Base-by-base conservation (phyloP, 805 yeast species). In the Pichia thaimueangensis region DNA sequence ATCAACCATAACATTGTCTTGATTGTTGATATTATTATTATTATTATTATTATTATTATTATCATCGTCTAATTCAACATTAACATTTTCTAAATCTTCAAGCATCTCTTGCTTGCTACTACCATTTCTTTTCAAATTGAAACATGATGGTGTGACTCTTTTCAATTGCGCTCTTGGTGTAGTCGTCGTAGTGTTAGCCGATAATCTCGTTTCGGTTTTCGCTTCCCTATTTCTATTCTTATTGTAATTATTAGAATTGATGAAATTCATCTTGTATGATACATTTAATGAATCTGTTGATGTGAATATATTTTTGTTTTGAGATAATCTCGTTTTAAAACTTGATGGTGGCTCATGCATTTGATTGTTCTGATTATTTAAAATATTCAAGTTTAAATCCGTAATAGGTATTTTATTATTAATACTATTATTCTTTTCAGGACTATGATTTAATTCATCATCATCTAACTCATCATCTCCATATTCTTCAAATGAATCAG, bases 231-330 rank as follows among this genome's bases (percentile, higher is more conserved):
- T 32, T 29, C 23, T 25, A 23, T 12, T 22, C 27, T 31, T 39
- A n/a, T n/a, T n/a, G 17, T 12, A 31, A 16, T 30, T 31, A 17
- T 22, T 30, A 5, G 38, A n/a, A 29, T 20, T 29, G 23, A 30
- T 49, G 24, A 56, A 45, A 37, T 54, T 54, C 50, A 60, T 54
- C 19, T 57, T 52, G 39, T 55, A 60, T 4, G 63, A 55, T 6
- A 52, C 62, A 42, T 60, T 56, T 29, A 58, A 33, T 15, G 64
- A 59, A 32, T 48, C 52, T 7, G 45, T 43, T 6, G 52, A 48
- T 11, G 49, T 15, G 28, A 33, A 42, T 19, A 25, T 31, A 19
- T 34, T 37, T 23, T 38, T 40, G 2, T 31, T 29, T 4, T 30
- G 20, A 15, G 16, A 19, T 21, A 40, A 34, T 20, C 50, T 48